Evolutionary conservation across 1,139 yeast species (phyloP).

Genomic region (Yamadazyma epiphylla): DNA sequence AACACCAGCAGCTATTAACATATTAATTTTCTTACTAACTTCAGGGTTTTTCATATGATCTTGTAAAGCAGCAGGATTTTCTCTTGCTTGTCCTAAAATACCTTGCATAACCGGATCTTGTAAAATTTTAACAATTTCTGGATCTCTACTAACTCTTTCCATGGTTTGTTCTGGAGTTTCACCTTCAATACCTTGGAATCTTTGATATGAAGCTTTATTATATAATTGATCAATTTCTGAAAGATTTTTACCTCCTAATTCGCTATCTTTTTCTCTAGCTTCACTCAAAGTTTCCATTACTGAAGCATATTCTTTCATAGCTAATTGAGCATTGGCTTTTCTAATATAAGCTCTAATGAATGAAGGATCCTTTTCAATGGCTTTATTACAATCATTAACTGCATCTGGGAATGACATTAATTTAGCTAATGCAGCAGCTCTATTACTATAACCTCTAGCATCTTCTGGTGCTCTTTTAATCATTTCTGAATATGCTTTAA

Average conservation of each 20-base stretch:
- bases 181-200: constrained; percentile 80
- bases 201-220: constrained; percentile 70
- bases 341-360: constrained; percentile 95
- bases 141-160: constrained; percentile 89
- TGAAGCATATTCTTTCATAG: constrained; percentile 81
- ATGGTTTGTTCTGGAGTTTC: constrained; percentile 95
- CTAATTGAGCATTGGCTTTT: constrained; percentile 92
- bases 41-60: constrained; percentile 98
- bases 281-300: constrained; percentile 77
- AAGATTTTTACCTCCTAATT: constrained; percentile 55
- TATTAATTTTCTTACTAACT: constrained; percentile 81
- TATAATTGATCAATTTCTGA: constrained; percentile 81
- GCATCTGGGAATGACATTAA: constrained; percentile 98
- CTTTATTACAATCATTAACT: constrained; percentile 84
- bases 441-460: constrained; percentile 94
- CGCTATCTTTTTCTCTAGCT: constrained; percentile 74
- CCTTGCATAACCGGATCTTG: constrained; percentile 98
- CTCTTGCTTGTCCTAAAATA: constrained; percentile 89
- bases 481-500: constrained; percentile 92
- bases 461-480: constrained; percentile 94
- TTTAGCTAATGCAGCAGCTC: constrained; percentile 96
- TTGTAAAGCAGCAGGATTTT: constrained; percentile 93
- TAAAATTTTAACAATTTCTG: constrained; percentile 85
- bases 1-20: constrained; percentile 94
- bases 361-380: constrained; percentile 81